phyloP scores from a whole-genome alignment of 306 rosid species.

The Vachellia collinsii region DNA sequence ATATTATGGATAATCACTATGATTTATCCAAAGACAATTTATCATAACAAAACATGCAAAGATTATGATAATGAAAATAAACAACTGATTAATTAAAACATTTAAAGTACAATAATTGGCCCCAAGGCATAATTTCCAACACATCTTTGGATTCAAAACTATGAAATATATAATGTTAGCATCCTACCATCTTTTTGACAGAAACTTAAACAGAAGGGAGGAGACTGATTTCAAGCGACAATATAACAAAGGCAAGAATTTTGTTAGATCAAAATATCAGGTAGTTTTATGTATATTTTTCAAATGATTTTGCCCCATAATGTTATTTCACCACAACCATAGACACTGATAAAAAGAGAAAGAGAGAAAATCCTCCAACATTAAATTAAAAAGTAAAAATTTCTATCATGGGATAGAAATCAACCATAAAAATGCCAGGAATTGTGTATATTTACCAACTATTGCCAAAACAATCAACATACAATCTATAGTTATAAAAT shows the following conservation, averaged over 20 bases:
- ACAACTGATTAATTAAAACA: too few species aligned
- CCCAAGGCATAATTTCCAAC: too few species aligned
- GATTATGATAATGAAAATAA: too few species aligned
- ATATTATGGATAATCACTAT: too few species aligned
- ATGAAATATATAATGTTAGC: background rate
- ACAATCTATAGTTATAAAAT: background rate
- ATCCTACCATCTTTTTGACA: background rate
- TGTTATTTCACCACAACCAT: background rate
- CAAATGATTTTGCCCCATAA: background rate
- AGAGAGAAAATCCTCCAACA: too few species aligned
- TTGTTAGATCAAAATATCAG: background rate
- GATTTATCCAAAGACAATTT: too few species aligned
- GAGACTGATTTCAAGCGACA: background rate
- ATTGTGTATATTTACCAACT: background rate
- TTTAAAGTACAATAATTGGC: too few species aligned
- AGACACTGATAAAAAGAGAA: background rate
- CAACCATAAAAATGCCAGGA: background rate
- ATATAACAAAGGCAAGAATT: background rate
- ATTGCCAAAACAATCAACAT: background rate
- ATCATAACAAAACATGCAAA: too few species aligned
- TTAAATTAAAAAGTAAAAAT: background rate
- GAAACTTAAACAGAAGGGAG: background rate
- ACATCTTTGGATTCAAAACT: background rate
- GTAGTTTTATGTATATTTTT: background rate
- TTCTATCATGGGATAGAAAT: background rate